These are phyloP conservation scores for Paspalum vaginatum DNA, from an alignment of 176 grass and related monocot species.

Conservation along the genomic window DNA sequence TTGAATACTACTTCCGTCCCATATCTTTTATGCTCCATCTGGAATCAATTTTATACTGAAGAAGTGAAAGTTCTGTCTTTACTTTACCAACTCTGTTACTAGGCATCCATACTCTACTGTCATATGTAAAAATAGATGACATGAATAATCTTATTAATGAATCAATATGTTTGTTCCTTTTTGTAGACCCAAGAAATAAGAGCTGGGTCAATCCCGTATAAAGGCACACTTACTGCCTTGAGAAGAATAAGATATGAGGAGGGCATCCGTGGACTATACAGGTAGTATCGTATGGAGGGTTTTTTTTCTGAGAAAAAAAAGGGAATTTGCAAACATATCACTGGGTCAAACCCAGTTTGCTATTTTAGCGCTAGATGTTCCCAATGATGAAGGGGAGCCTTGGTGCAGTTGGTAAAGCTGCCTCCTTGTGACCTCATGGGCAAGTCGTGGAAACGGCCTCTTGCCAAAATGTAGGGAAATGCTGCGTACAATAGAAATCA, in stretches of 20 bases:
- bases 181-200: slow-evolving; percentile 82
- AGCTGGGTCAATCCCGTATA: slow-evolving; percentile 64
- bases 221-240: slow-evolving; percentile 74
- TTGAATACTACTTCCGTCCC: too few species aligned
- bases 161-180: slow-evolving; percentile 27
- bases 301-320: neutral
- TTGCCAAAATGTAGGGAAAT: too few species aligned
- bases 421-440: too few species aligned
- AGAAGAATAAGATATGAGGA: slow-evolving; percentile 83
- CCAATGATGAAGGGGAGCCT: too few species aligned
- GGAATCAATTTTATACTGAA: neutral
- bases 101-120: neutral
- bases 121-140: neutral
- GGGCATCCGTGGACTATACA: slow-evolving; percentile 90
- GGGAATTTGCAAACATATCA: too few species aligned
- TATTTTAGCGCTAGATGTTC: too few species aligned
- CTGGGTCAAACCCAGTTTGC: too few species aligned
- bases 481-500: too few species aligned
- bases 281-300: slow-evolving; percentile 44
- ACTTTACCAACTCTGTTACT: neutral
- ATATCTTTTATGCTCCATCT: neutral
- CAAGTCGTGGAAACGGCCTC: too few species aligned
- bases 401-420: too few species aligned
- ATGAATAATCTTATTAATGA: slow-evolving; percentile 5
- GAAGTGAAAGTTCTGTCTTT: neutral